Conservation (phyloP, 345 rosid species). For the Noccaea bulbosa region DNA sequence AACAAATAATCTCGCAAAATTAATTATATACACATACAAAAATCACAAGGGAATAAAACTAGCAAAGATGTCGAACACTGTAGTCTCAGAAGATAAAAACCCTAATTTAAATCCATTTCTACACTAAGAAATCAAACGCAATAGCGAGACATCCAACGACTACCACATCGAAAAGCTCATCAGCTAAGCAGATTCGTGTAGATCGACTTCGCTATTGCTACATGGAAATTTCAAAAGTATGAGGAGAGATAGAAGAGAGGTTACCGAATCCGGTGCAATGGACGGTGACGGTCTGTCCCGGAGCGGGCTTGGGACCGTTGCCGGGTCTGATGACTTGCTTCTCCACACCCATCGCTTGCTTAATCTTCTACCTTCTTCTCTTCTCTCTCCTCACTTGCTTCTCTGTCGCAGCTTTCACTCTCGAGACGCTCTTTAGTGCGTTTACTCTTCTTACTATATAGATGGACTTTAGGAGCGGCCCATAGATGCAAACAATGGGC, state of each 20-base stretch:
- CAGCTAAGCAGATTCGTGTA: conserved; percentile 27
- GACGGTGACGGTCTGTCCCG: conserved; percentile 71
- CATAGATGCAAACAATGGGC: too few relatives aligned
- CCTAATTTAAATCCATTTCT: conserved; percentile 1
- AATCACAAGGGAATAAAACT: neutral
- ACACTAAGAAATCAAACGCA: neutral
- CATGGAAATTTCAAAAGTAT: neutral
- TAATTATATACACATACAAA: neutral
- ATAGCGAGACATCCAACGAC: neutral
- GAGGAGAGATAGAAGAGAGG: conserved; percentile 16
- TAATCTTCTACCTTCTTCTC: neutral
- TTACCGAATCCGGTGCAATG: conserved; percentile 77
- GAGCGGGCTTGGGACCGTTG: conserved; percentile 58
- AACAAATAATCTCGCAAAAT: neutral
- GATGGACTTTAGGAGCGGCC: too few relatives aligned
- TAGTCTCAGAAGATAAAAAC: conserved; percentile 17
- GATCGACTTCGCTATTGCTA: conserved; percentile 1
- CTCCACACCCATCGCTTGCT: conserved; percentile 58
- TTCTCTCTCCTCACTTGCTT: neutral
- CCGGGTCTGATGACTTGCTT: conserved; percentile 63
- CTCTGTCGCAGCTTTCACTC: conserved; percentile 19
- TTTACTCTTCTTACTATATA: neutral
- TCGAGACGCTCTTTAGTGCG: conserved; percentile 3
- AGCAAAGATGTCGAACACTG: neutral
- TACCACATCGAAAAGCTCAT: neutral